Conservation (phyloP, 2,329 filamentous ascomycete genomes). For the Ophiostoma populinum region DNA sequence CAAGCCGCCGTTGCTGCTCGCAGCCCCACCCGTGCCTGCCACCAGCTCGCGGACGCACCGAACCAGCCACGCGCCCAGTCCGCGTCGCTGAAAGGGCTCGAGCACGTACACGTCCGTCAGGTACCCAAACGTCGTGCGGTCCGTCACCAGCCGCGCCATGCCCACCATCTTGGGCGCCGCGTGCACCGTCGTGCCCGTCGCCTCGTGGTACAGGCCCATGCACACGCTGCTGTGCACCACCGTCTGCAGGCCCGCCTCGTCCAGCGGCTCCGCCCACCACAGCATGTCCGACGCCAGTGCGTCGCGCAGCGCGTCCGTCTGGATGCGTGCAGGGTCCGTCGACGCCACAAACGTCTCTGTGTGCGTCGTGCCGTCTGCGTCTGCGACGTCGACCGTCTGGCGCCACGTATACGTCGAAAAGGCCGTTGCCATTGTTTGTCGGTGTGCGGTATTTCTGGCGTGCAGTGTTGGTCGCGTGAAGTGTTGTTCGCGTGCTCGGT, state of each 20-base stretch:
- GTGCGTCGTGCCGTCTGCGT: neutral
- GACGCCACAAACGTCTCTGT: constrained; percentile 39
- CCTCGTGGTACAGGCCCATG: constrained; percentile 34
- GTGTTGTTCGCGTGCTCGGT: no score
- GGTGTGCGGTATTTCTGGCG: no score
- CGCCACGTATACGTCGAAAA: constrained; percentile 4
- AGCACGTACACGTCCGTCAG: constrained; percentile 52
- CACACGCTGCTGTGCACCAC: constrained; percentile 42
- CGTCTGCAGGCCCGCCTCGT: constrained; percentile 26
- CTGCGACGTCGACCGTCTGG: neutral
- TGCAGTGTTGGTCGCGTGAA: no score
- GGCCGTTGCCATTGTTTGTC: neutral
- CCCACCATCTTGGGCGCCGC: constrained; percentile 24
- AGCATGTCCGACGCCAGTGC: constrained; percentile 28
- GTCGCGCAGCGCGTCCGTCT: constrained; percentile 34
- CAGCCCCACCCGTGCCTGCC: constrained; percentile 20
- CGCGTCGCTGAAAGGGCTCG: constrained; percentile 38
- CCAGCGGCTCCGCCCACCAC: constrained; percentile 38
- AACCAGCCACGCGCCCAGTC: constrained; percentile 50
- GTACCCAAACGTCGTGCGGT: constrained; percentile 51
- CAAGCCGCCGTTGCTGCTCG: neutral
- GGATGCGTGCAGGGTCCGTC: constrained; percentile 38
- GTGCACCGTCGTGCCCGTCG: constrained; percentile 3
- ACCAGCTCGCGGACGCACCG: constrained; percentile 36
- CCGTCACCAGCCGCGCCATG: constrained; percentile 48